Evolutionary conservation across 169 alveolate genomes (phyloP).

Genomic region (Plasmodium reichenowi): DNA sequence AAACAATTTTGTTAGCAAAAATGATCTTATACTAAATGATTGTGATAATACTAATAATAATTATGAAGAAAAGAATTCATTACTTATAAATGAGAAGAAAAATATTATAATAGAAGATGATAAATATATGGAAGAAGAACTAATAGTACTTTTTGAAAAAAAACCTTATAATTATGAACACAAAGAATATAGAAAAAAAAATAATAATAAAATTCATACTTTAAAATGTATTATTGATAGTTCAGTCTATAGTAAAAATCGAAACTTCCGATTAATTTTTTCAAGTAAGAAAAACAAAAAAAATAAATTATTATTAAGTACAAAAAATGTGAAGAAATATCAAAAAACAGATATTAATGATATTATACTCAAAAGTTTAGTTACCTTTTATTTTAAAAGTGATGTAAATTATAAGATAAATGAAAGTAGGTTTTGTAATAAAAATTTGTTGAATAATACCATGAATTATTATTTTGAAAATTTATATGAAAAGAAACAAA

Average conservation of each 20-base stretch:
- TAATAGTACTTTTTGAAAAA: not conserved
- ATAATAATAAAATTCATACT: not conserved
- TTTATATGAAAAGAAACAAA: not conserved
- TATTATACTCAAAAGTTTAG: slow-evolving; percentile 53
- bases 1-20: not conserved
- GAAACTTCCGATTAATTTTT: slow-evolving; percentile 74
- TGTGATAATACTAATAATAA: no score
- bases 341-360: slow-evolving; percentile 28
- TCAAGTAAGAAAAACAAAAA: slow-evolving; percentile 75
- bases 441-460: no score
- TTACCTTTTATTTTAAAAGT: slow-evolving; percentile 21
- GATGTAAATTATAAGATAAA: slow-evolving; percentile 37
- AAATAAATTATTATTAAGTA: slow-evolving; percentile 52
- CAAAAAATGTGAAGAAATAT: slow-evolving; percentile 36
- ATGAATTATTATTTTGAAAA: no score
- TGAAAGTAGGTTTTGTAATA: slow-evolving; percentile 14
- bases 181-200: not conserved
- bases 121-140: not conserved
- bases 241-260: slow-evolving; percentile 72
- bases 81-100: not conserved
- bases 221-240: slow-evolving; percentile 68
- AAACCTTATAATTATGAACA: not conserved
- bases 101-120: not conserved
- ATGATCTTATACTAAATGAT: not conserved
- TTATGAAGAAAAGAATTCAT: not conserved